Base-by-base conservation (phyloP, 176 grass and related monocot species). In the Rhynchospora pubera region DNA sequence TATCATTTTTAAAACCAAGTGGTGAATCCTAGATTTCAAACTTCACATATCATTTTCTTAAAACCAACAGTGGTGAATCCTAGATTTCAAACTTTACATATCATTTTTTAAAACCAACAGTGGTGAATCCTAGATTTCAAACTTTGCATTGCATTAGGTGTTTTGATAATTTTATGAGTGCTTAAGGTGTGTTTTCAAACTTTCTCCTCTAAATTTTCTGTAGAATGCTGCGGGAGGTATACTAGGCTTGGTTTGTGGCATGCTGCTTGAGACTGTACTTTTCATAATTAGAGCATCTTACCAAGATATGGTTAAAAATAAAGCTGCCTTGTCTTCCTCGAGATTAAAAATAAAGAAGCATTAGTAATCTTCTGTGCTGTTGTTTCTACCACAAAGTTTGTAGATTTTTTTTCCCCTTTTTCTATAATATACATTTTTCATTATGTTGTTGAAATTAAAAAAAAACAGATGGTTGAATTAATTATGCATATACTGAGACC, bases 141-240 rank as follows among this genome's bases (percentile, higher is more conserved):
- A 28, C 26, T 74, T 50, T 28, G 70, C 44, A 74, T 74, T 26
- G 10, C 52, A 75, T 19, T 19, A 32, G 13, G 53, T 7, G 28
- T 42, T 80, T 62, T 42, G 18, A 45, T 80, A 58, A 62, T 46
- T 23, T 61, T 11, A 44, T 62, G 53, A 62, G 21, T 15, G 9
- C 62, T 79, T 16, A 80, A 23, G 42, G 1, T 58, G 30, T 62
- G 42, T 62, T 3, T 1, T 22, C 18, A 7, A 62, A 58, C 53
- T 2, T 39, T 39, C 34, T 39, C 34, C 34, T 62, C 42, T 75
- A 76, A 21, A 66, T 90, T 53, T 78, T 8, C 58, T 76, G 72
- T 79, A 99, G 92, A 91, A 91, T 71, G 87, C 91, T 87, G 96
- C 91, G 80, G 96, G 96, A 71, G 96, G 92, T n/a, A 98, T 98